Conservation (phyloP, 2,329 filamentous ascomycete species). For the Arthrobotrys musiformis region DNA sequence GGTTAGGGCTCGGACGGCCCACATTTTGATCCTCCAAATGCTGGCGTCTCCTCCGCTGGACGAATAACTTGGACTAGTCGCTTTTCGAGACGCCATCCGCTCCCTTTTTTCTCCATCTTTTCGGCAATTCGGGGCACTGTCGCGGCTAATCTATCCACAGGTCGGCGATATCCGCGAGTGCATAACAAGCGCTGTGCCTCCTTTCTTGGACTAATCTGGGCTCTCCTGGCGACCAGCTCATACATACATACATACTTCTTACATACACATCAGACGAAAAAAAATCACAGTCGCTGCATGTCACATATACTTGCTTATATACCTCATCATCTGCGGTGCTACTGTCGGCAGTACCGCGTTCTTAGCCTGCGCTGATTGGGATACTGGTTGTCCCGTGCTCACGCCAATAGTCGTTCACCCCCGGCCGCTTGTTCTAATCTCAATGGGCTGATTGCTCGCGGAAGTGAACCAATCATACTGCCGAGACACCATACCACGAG, state of each 20-base stretch:
- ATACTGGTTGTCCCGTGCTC: slow-evolving; percentile 42
- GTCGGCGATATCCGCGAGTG: slow-evolving; percentile 49
- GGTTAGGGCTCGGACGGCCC: slow-evolving; percentile 5
- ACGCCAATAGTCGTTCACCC: slow-evolving; percentile 31
- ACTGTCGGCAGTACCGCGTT: slow-evolving; percentile 6
- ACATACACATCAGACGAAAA: slow-evolving; percentile 52
- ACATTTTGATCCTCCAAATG: background rate
- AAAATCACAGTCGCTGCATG: slow-evolving; percentile 36
- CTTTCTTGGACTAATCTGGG: slow-evolving; percentile 50
- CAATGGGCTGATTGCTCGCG: slow-evolving; percentile 53
- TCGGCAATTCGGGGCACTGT: slow-evolving; percentile 22
- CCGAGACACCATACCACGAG: slow-evolving; percentile 33
- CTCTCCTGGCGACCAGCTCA: slow-evolving; percentile 41
- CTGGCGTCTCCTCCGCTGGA: background rate
- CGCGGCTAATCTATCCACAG: slow-evolving; percentile 45
- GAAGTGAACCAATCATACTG: slow-evolving; percentile 49
- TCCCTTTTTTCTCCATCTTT: background rate
- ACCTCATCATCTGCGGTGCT: slow-evolving; percentile 7
- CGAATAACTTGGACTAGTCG: background rate
- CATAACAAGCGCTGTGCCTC: slow-evolving; percentile 52
- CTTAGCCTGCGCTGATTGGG: slow-evolving; percentile 37
- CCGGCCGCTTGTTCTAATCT: slow-evolving; percentile 35
- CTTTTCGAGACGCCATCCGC: background rate
- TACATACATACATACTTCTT: slow-evolving; percentile 45
- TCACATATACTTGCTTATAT: slow-evolving; percentile 8